A percentile compares a stretch with the other conserved stretches of the same genome.
Evolutionary conservation across 2,329 filamentous ascomycete species (phyloP).

Genomic region (Talaromyces verruculosus): DNA sequence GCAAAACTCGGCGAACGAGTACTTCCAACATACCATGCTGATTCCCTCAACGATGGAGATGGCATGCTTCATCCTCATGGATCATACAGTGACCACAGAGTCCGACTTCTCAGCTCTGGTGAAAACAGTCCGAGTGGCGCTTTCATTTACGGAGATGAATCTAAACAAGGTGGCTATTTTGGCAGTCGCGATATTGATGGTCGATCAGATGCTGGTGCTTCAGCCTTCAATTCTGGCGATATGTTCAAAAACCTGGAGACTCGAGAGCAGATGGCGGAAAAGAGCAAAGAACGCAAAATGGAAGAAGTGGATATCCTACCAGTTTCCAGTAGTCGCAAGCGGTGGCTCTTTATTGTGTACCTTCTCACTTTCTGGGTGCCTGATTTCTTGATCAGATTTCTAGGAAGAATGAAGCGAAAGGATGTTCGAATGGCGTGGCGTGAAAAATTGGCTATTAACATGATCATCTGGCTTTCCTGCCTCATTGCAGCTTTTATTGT

Average conservation of each 20-base stretch:
- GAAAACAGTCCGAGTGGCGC: slow-evolving; percentile 55
- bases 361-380: slow-evolving; percentile 83
- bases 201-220: slow-evolving; percentile 86
- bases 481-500: slow-evolving; percentile 81
- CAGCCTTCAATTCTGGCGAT: slow-evolving; percentile 87
- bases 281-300: slow-evolving; percentile 85
- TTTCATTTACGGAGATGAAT: slow-evolving; percentile 70
- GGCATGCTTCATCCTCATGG: slow-evolving; percentile 54
- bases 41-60: slow-evolving; percentile 58
- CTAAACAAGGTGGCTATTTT: slow-evolving; percentile 72
- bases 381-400: slow-evolving; percentile 71
- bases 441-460: slow-evolving; percentile 96
- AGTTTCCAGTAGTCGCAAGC: slow-evolving; percentile 76
- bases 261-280: slow-evolving; percentile 89
- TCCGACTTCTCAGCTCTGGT: slow-evolving; percentile 53
- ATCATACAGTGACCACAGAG: slow-evolving; percentile 52
- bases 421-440: slow-evolving; percentile 92
- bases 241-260: slow-evolving; percentile 99
- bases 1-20: slow-evolving; percentile 68
- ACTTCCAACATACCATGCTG: slow-evolving; percentile 60
- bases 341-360: slow-evolving; percentile 86
- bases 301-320: slow-evolving; percentile 84
- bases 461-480: slow-evolving; percentile 92
- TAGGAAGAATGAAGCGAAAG: slow-evolving; percentile 86
- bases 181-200: slow-evolving; percentile 74